Percentiles rank a stretch among this genome's conserved stretches.
phyloP scores from a whole-genome alignment of 1,284 basidiomycete genomes.

The Cryptococcus sp. region DNA sequence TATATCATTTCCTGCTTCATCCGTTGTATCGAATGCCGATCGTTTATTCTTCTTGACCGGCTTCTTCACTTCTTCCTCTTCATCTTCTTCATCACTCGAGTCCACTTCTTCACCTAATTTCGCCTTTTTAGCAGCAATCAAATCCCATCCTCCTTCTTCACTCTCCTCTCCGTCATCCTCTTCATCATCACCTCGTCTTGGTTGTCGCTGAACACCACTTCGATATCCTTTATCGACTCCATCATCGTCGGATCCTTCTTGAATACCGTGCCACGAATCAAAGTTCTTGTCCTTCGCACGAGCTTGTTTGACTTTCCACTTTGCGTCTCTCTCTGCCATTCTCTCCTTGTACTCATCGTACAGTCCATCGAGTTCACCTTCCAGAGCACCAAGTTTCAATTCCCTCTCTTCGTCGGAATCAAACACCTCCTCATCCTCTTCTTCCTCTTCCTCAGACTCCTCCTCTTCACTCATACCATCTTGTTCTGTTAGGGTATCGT shows the following conservation, averaged over 20 bases:
- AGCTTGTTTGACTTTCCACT: constrained; percentile 81
- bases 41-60: constrained; percentile 18
- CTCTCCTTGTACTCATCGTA: constrained; percentile 84
- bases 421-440: constrained; percentile 54
- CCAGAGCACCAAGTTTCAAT: constrained; percentile 61
- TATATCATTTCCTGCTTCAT: neutral
- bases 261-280: constrained; percentile 71
- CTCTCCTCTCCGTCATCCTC: constrained; percentile 55
- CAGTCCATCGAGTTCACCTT: constrained; percentile 78
- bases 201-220: constrained; percentile 13
- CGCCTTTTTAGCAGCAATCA: constrained; percentile 61
- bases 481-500: constrained; percentile 52
- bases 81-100: constrained; percentile 44
- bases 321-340: constrained; percentile 78
- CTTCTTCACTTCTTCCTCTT: constrained; percentile 22
- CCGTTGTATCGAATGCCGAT: constrained; percentile 16
- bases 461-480: constrained; percentile 43
- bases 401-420: constrained; percentile 70
- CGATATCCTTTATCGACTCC: constrained; percentile 43
- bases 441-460: constrained; percentile 47
- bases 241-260: constrained; percentile 40
- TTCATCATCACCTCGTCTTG: constrained; percentile 40
- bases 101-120: constrained; percentile 54
- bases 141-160: constrained; percentile 68
- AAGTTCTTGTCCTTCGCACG: constrained; percentile 67